Conservation (phyloP, 352 stramenopile species). For the Pythium brassicae region DNA sequence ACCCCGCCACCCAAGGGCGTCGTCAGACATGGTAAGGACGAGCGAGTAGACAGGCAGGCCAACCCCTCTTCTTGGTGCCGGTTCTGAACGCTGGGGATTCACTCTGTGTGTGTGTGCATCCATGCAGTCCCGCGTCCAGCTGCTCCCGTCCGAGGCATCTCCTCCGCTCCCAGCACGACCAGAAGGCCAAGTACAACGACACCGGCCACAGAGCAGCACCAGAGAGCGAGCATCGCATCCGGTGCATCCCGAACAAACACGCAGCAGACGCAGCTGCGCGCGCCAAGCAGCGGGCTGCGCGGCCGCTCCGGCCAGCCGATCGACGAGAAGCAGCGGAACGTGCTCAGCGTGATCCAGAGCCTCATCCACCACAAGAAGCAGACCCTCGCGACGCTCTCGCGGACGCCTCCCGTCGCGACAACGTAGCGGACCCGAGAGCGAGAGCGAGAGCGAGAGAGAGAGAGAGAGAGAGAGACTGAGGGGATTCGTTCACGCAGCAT, state of each 20-base stretch:
- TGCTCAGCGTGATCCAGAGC: slow-evolving; percentile 71
- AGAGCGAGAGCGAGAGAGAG: background rate
- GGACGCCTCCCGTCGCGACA: slow-evolving; percentile 16
- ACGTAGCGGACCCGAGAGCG: slow-evolving; percentile 3
- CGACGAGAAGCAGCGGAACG: slow-evolving; percentile 60
- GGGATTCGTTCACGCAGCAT: too few species aligned
- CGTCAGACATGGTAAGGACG: too few species aligned
- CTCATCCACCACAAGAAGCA: slow-evolving; percentile 79
- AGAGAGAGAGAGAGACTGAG: background rate
- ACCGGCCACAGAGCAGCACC: background rate
- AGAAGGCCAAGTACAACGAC: background rate
- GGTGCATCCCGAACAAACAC: background rate
- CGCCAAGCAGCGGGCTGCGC: background rate
- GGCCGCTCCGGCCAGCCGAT: slow-evolving; percentile 11
- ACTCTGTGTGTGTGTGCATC: too few species aligned
- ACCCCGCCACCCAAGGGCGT: too few species aligned
- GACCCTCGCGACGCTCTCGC: slow-evolving; percentile 46
- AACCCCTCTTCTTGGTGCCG: too few species aligned
- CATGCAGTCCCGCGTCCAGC: slow-evolving; percentile 1
- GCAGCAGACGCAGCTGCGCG: background rate
- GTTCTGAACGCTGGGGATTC: too few species aligned
- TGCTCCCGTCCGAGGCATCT: slow-evolving; percentile 2
- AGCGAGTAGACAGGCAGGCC: too few species aligned
- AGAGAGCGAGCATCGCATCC: background rate
- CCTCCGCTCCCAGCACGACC: background rate